Percentiles rank a stretch among this genome's conserved stretches.
Evolutionary conservation across 345 rosid species (phyloP).

Genomic region (Syzygium jambos): DNA sequence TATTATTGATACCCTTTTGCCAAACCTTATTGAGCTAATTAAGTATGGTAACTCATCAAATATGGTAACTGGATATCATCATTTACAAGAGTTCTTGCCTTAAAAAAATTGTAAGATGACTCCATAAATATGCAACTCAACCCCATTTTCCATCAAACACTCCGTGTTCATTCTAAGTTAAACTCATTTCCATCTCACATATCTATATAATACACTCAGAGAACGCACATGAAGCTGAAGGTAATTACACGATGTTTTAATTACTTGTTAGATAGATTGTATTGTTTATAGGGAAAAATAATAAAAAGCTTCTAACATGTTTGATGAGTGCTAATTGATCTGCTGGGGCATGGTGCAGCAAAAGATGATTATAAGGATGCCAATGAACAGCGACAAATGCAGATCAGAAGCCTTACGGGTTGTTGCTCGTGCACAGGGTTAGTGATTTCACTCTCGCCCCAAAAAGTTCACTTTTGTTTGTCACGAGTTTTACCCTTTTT

Average conservation of each 20-base stretch:
- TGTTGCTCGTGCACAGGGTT: neutral
- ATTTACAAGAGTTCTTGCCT: neutral
- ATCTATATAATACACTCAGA: neutral
- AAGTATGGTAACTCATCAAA: neutral
- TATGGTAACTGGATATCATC: neutral
- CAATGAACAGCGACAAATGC: neutral
- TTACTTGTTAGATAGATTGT: neutral
- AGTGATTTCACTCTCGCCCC: neutral
- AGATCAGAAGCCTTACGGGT: neutral
- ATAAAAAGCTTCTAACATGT: neutral
- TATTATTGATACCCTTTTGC: neutral
- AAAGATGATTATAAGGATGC: neutral
- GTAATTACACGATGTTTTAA: neutral
- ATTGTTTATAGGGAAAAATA: neutral
- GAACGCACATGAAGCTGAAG: neutral
- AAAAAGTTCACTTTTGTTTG: neutral
- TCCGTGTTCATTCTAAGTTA: neutral
- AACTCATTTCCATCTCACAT: neutral
- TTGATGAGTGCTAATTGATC: neutral
- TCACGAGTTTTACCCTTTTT: neutral
- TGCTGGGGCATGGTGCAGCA: neutral
- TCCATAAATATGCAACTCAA: neutral
- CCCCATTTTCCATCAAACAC: neutral
- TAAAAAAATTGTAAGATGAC: neutral
- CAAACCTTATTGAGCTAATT: neutral